phyloP scores from a whole-genome alignment of 129 eudicot species.

The Tagetes patula region DNA sequence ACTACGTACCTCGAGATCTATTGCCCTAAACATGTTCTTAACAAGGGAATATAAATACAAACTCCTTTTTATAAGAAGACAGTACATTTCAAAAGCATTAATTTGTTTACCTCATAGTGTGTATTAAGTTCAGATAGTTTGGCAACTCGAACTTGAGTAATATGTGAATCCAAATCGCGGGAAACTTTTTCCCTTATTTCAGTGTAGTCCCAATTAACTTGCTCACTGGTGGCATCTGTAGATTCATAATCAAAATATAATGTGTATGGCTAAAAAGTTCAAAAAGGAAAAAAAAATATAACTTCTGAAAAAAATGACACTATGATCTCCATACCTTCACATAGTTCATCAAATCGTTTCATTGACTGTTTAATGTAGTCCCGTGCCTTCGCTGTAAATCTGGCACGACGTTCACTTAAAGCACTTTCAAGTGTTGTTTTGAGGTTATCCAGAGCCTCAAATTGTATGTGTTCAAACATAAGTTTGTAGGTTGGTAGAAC shows the following conservation, averaged over 20 bases:
- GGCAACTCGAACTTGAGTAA: constrained; percentile 53
- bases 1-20: too few species aligned
- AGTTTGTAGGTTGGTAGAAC: constrained; percentile 67
- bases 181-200: constrained; percentile 66
- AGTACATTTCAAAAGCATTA: too few species aligned
- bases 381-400: constrained; percentile 63
- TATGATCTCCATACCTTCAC: constrained; percentile 52
- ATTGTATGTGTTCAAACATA: constrained; percentile 67
- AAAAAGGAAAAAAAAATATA: too few species aligned
- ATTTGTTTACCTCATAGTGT: constrained; percentile 56
- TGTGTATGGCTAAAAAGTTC: too few species aligned
- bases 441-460: constrained; percentile 57
- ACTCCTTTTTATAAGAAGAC: too few species aligned
- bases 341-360: constrained; percentile 54
- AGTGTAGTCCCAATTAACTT: constrained; percentile 70
- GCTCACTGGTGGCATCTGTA: constrained; percentile 64
- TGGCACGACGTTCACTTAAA: constrained; percentile 55
- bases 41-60: too few species aligned
- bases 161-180: constrained; percentile 70
- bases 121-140: constrained; percentile 65
- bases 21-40: too few species aligned
- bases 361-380: constrained; percentile 46
- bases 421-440: constrained; percentile 62
- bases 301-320: background rate
- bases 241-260: background rate